phyloP scores from a whole-genome alignment of 1,139 yeast species.

The Suhomyces bribrorum region DNA sequence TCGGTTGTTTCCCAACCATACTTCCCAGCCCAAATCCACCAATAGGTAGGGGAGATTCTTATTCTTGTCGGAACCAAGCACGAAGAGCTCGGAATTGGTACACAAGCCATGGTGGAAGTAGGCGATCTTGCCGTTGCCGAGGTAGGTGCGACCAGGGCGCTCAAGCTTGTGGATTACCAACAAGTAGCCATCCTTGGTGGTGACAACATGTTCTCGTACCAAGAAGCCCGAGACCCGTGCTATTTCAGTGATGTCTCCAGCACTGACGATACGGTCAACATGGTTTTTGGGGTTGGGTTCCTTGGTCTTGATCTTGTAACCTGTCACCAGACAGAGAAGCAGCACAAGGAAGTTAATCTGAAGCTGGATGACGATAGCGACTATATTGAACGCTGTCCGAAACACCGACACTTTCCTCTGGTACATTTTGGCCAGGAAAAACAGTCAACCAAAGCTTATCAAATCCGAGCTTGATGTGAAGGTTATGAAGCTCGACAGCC shows the following conservation, averaged over 20 bases:
- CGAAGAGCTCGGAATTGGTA: constrained; percentile 48
- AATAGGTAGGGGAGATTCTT: constrained; percentile 34
- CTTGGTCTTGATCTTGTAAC: not conserved
- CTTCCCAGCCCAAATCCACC: constrained; percentile 36
- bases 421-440: constrained; percentile 1
- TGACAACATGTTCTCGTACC: constrained; percentile 71
- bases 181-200: constrained; percentile 46
- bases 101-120: constrained; percentile 51
- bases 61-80: constrained; percentile 36
- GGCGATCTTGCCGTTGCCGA: constrained; percentile 25
- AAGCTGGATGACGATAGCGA: constrained; percentile 8
- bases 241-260: constrained; percentile 62
- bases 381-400: constrained; percentile 8
- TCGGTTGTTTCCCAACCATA: constrained; percentile 41
- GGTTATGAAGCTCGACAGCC: no score
- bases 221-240: constrained; percentile 62
- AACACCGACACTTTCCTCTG: constrained; percentile 5
- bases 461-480: no score
- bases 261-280: constrained; percentile 20
- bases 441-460: no score
- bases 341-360: constrained; percentile 4
- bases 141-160: constrained; percentile 7
- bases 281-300: not conserved
- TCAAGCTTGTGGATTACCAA: constrained; percentile 41
- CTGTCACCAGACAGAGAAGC: constrained; percentile 1